Conservation (phyloP, 1,139 yeast species). For the Wickerhamomyces sp. region DNA sequence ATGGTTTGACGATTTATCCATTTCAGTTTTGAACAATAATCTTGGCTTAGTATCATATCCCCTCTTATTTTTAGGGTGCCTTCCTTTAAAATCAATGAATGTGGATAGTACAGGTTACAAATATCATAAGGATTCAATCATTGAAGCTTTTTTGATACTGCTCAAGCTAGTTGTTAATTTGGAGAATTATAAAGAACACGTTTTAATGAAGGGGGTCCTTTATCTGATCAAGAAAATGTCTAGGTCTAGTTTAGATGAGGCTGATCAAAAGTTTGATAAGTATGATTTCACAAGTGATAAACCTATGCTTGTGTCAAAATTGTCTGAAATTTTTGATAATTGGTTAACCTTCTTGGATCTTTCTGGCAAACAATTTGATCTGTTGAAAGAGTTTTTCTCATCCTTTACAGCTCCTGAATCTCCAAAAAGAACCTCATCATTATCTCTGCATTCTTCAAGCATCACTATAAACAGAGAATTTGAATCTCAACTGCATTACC, state of each 20-base stretch:
- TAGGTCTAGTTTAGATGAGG: background rate
- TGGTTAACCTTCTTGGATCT: slow-evolving; percentile 2
- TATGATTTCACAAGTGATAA: too few species aligned
- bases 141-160: slow-evolving; percentile 9
- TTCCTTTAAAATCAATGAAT: slow-evolving; percentile 11
- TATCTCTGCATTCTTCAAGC: background rate
- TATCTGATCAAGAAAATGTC: slow-evolving; percentile 18
- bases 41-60: slow-evolving; percentile 20
- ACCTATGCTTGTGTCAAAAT: background rate
- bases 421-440: background rate
- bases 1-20: slow-evolving; percentile 8
- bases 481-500: slow-evolving; percentile 4
- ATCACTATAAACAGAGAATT: background rate
- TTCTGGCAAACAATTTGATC: background rate
- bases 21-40: slow-evolving; percentile 16
- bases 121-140: slow-evolving; percentile 8
- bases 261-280: background rate
- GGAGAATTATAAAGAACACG: slow-evolving; percentile 4
- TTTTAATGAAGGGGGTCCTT: slow-evolving; percentile 13
- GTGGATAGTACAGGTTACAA: slow-evolving; percentile 4
- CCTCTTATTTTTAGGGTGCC: slow-evolving; percentile 16
- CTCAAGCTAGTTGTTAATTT: slow-evolving; percentile 4
- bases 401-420: background rate
- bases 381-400: background rate
- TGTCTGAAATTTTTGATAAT: slow-evolving; percentile 3